Conservation (phyloP, 768 basidiomycete genomes). For the Trametes cingulata region DNA sequence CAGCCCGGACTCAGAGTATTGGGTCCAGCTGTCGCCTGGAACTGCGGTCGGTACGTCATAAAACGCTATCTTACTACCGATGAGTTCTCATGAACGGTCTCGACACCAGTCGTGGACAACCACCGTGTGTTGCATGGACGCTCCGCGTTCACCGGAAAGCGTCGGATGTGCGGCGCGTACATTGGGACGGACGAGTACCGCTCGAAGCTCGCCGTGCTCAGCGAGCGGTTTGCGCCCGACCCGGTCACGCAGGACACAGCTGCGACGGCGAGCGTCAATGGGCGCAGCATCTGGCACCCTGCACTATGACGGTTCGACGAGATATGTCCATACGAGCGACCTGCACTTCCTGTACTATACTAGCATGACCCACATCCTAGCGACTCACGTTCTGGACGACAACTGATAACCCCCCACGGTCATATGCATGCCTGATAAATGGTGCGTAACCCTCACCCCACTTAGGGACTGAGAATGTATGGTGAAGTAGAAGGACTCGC, state of each 20-base stretch:
- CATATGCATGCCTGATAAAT: too few relatives aligned
- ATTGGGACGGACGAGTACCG: constrained; percentile 88
- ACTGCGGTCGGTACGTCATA: constrained; percentile 72
- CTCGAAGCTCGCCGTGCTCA: constrained; percentile 71
- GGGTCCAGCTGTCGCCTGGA: constrained; percentile 87
- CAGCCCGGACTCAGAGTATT: constrained; percentile 84
- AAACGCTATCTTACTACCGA: too few relatives aligned
- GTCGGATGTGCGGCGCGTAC: constrained; percentile 96
- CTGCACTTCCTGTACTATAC: too few relatives aligned
- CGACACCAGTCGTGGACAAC: constrained; percentile 75
- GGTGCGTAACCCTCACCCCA: too few relatives aligned
- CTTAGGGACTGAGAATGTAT: too few relatives aligned
- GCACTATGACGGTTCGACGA: constrained; percentile 38
- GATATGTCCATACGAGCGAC: too few relatives aligned
- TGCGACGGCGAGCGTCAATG: constrained; percentile 32
- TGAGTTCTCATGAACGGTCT: not conserved
- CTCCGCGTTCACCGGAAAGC: constrained; percentile 83
- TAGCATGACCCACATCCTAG: too few relatives aligned
- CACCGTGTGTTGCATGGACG: constrained; percentile 93
- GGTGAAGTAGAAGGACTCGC: not conserved
- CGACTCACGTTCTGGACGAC: too few relatives aligned
- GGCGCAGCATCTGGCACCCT: constrained; percentile 60
- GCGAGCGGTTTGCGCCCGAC: constrained; percentile 53
- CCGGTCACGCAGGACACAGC: constrained; percentile 24
- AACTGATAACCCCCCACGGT: too few relatives aligned